Conservation (phyloP, 1,139 yeast species). For the Blastobotrys ciferrii region DNA sequence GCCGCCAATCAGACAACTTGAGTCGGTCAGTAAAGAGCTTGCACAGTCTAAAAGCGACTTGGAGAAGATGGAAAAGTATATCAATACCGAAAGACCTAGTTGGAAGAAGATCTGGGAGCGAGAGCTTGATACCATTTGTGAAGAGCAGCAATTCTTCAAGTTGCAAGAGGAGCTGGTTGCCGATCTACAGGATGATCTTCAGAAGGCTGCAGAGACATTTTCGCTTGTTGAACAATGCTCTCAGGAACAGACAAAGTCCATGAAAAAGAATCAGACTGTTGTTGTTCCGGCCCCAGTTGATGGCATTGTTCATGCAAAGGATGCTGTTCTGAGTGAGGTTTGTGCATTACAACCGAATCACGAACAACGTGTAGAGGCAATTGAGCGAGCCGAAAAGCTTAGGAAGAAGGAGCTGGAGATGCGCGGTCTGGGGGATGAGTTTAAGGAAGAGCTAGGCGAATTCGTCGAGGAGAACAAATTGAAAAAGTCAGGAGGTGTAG, state of each 20-base stretch:
- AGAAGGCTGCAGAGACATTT: conserved; percentile 77
- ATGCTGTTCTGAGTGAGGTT: conserved; percentile 79
- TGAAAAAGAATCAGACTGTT: conserved; percentile 22
- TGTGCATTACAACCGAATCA: conserved; percentile 79
- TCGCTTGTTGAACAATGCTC: conserved; percentile 79
- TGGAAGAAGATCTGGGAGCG: conserved; percentile 95
- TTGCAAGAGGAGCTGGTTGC: conserved; percentile 82
- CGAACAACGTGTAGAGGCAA: conserved; percentile 80
- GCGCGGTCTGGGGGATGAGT: conserved; percentile 52
- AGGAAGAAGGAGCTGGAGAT: conserved; percentile 70
- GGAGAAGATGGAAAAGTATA: conserved; percentile 55
- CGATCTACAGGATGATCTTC: conserved; percentile 78
- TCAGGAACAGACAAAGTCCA: conserved; percentile 59
- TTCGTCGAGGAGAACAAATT: conserved; percentile 76
- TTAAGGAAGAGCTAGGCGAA: conserved; percentile 82
- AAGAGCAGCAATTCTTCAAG: conserved; percentile 88
- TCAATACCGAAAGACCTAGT: conserved; percentile 67
- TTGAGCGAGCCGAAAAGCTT: conserved; percentile 78
- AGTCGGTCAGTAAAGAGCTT: conserved; percentile 64
- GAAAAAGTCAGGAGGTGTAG: conserved; percentile 84
- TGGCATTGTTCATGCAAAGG: conserved; percentile 53
- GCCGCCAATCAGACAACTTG: conserved; percentile 72
- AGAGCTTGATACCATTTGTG: conserved; percentile 85
- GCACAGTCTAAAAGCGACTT: conserved; percentile 54
- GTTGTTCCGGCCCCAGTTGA: conserved; percentile 33